Evolutionary conservation across 345 rosid genomes (phyloP).

Genomic region (Hibiscus tridactylites): DNA sequence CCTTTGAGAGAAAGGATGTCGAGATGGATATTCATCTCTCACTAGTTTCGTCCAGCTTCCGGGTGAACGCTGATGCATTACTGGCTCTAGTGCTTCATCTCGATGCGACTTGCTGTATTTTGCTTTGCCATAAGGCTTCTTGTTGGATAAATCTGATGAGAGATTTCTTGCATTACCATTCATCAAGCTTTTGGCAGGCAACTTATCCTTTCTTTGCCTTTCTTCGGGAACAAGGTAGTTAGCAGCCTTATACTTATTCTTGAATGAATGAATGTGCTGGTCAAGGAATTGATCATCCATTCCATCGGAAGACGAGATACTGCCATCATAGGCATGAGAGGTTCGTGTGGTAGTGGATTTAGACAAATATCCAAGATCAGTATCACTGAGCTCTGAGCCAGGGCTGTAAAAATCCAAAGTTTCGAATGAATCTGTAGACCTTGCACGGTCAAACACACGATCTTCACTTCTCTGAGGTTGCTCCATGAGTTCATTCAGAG

Average conservation of each 20-base stretch:
- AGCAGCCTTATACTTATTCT: slow-evolving; percentile 20
- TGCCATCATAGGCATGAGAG: slow-evolving; percentile 56
- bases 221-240: slow-evolving; percentile 29
- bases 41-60: slow-evolving; percentile 33
- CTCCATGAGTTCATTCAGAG: slow-evolving; percentile 21
- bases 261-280: slow-evolving; percentile 17
- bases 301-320: slow-evolving; percentile 59
- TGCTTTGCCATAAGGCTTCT: slow-evolving; percentile 20
- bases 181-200: slow-evolving; percentile 15
- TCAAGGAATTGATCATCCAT: slow-evolving; percentile 41
- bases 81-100: slow-evolving; percentile 30
- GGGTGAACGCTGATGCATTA: slow-evolving; percentile 23
- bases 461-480: slow-evolving; percentile 14
- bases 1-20: slow-evolving; percentile 29
- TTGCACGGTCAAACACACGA: slow-evolving; percentile 4
- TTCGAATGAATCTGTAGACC: slow-evolving; percentile 27
- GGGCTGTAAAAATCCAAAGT: slow-evolving; percentile 26
- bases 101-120: slow-evolving; percentile 24
- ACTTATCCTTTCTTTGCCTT: slow-evolving; percentile 26
- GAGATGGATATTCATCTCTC: slow-evolving; percentile 31
- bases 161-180: slow-evolving; percentile 23
- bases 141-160: slow-evolving; percentile 22
- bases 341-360: slow-evolving; percentile 39
- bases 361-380: slow-evolving; percentile 18
- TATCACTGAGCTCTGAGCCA: slow-evolving; percentile 37